These are phyloP conservation scores for Candida quercuum DNA, from an alignment of 805 yeast species.

Conservation along the genomic window DNA sequence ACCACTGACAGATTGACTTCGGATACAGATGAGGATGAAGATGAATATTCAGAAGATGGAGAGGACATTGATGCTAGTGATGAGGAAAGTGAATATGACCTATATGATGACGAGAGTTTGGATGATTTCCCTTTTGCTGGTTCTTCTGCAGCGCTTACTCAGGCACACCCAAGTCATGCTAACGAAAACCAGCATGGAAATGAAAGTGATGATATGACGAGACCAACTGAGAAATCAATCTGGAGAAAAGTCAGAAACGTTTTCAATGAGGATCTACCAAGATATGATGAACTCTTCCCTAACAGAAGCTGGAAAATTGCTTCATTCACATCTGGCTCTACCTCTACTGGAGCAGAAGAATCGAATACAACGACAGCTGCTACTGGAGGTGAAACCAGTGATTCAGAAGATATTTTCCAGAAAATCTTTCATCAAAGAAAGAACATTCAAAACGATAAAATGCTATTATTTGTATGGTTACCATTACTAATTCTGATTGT, in stretches of 20 bases:
- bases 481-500: slow-evolving; percentile 63
- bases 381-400: slow-evolving; percentile 3
- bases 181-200: too few species aligned
- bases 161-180: too few species aligned
- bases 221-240: slow-evolving; percentile 23
- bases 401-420: slow-evolving; percentile 29
- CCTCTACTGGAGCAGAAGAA: slow-evolving; percentile 3
- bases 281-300: slow-evolving; percentile 75
- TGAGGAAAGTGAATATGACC: slow-evolving; percentile 26
- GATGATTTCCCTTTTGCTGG: too few species aligned
- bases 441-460: slow-evolving; percentile 62
- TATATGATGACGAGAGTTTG: slow-evolving; percentile 6
- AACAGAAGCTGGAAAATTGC: slow-evolving; percentile 13
- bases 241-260: slow-evolving; percentile 34
- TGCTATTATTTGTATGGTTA: slow-evolving; percentile 87
- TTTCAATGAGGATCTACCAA: slow-evolving; percentile 49
- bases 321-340: slow-evolving; percentile 13
- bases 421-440: slow-evolving; percentile 37
- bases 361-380: slow-evolving; percentile 8
- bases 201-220: not conserved
- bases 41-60: slow-evolving; percentile 12
- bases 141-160: too few species aligned
- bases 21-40: slow-evolving; percentile 19
- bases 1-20: slow-evolving; percentile 23
- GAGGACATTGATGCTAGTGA: slow-evolving; percentile 19